Evolutionary conservation across 2,329 filamentous ascomycete genomes (phyloP).

Genomic region (Diaporthe vaccinii): DNA sequence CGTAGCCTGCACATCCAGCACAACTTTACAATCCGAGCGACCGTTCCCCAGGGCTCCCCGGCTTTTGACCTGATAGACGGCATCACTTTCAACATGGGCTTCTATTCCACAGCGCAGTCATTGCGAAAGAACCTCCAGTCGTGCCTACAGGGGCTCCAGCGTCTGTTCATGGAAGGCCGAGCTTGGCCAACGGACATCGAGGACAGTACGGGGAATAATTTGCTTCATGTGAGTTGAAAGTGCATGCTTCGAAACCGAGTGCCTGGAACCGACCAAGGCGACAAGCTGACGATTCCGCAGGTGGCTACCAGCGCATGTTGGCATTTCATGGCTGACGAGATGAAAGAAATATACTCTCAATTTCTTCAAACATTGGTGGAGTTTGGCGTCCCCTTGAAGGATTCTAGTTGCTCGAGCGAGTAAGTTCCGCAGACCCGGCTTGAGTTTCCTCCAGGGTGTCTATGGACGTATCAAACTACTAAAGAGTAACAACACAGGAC

Average conservation of each 20-base stretch:
- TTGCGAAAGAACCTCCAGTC: not conserved
- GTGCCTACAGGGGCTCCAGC: not conserved
- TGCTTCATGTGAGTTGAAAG: not conserved
- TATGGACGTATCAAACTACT: no score
- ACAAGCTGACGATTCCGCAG: not conserved
- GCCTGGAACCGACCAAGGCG: not conserved
- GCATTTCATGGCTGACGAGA: not conserved
- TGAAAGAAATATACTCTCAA: slow-evolving; percentile 8
- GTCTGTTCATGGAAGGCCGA: slow-evolving; percentile 8
- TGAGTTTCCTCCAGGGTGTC: not conserved
- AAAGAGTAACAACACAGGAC: not conserved
- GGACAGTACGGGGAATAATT: not conserved
- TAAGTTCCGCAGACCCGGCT: not conserved
- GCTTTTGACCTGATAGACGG: not conserved
- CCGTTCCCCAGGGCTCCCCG: not conserved
- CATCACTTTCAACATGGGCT: not conserved
- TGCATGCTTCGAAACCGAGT: not conserved
- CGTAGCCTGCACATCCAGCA: not conserved
- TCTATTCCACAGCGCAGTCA: not conserved
- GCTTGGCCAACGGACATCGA: slow-evolving; percentile 12
- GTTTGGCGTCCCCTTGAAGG: not conserved
- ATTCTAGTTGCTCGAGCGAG: not conserved
- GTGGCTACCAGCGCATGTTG: not conserved
- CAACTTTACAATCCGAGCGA: slow-evolving; percentile 6
- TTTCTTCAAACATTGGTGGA: slow-evolving; percentile 11